Evolutionary conservation across 306 rosid genomes (phyloP), one percentile per base, ranked within the genome.

Genomic region (Spatholobus suberectus): DNA sequence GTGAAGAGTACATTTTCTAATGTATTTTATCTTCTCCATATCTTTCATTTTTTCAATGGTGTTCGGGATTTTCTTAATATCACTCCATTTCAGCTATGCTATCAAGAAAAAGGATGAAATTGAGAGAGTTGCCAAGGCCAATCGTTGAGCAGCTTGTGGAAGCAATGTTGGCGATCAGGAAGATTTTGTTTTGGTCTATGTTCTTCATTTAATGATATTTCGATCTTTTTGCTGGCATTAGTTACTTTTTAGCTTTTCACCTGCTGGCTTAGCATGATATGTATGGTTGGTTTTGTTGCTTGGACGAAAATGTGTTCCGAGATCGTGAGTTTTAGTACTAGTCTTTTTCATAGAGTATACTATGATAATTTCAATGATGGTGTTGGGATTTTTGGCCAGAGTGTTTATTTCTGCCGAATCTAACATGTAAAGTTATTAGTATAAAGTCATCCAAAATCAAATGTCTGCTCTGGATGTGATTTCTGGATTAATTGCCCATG

Each of bases 91-190:
- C 83, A 79, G 83, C 59, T 79, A 79, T 79, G 83, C 83, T 0
- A 79, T 79, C 83, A 79, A 79, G 83, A 79, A 79, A 18, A 69
- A 79, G 77, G 83, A 79, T 5, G 83, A 79, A 20, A 79, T 69
- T 5, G 83, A 79, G 58, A 68, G 83, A 54, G 83, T 79, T 37
- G 83, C 83, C 76, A 79, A 68, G 83, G 83, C 83, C 1, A 79
- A 79, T 54, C 78, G 84, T 71, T 80, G 26, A 80, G 34, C 63
- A 58, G 2, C 27, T 20, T 70, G 35, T 80, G 62, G 26, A 43
- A 80, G 61, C 49, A 18, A 41, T 12, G 43, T 17, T 80, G 37
- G 83, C 29, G 4, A 49, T 49, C 24, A 7, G 58, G 8, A 49
- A 54, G 73, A 70, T 79, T 55, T 55, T 79, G 24, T 40, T 26